Conservation (phyloP, 352 stramenopile species). For the Globisporangium yorkense region DNA sequence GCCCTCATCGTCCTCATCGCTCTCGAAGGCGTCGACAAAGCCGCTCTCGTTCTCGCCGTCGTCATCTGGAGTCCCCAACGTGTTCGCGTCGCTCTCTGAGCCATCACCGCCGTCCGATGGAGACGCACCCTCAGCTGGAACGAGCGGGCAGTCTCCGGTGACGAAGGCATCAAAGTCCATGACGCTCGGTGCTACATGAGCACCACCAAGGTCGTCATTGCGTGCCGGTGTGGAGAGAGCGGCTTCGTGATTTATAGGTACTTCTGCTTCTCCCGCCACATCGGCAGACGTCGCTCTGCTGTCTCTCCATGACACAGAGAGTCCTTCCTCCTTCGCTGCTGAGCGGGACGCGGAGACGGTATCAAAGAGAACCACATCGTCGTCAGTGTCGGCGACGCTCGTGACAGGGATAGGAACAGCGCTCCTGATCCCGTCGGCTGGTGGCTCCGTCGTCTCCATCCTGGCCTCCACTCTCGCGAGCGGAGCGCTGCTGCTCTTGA, state of each 20-base stretch:
- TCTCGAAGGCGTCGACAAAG: conserved; percentile 5
- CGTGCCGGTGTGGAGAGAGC: background rate
- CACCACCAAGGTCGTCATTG: background rate
- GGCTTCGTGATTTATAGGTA: background rate
- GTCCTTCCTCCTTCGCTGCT: background rate
- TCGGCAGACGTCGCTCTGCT: background rate
- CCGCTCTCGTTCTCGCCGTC: conserved; percentile 1
- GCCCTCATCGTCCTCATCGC: background rate
- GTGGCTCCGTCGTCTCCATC: background rate
- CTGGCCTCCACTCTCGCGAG: background rate
- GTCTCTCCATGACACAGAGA: background rate
- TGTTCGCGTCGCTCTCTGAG: conserved; percentile 3
- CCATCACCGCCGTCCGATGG: background rate
- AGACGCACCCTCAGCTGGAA: background rate
- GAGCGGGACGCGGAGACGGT: background rate
- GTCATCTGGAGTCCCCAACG: conserved; percentile 2
- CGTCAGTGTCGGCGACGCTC: background rate
- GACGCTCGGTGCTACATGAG: background rate
- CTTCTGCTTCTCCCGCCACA: background rate
- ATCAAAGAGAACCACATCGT: conserved; percentile 3
- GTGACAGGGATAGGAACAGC: background rate
- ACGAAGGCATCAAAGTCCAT: conserved; percentile 20
- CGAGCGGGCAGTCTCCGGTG: conserved; percentile 2
- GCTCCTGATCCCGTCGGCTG: background rate
- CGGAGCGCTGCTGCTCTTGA: too few species aligned